Conservation (phyloP, 306 rosid genomes). For the Inga laurina region DNA sequence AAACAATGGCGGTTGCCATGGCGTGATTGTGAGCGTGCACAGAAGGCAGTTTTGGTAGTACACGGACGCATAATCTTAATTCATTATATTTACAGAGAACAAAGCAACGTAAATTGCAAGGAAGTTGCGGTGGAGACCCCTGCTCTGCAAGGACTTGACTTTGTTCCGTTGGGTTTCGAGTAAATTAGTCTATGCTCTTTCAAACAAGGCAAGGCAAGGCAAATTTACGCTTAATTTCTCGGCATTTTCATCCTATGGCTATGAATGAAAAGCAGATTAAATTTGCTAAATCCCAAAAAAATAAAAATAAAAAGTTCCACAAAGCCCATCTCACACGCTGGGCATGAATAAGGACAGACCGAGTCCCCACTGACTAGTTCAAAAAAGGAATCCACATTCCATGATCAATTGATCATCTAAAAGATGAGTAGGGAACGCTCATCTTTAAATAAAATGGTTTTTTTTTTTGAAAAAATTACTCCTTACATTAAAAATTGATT, state of each 20-base stretch:
- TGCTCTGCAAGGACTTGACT: conserved; percentile 26
- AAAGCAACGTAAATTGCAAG: conserved; percentile 1
- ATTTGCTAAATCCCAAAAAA: background rate
- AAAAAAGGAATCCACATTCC: too few relatives aligned
- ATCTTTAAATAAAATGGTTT: too few relatives aligned
- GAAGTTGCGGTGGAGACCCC: conserved; percentile 35
- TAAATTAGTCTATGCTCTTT: background rate
- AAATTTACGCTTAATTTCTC: background rate
- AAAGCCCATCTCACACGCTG: background rate
- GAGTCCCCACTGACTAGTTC: background rate
- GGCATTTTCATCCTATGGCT: conserved; percentile 4
- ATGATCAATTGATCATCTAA: too few relatives aligned
- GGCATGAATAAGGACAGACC: background rate
- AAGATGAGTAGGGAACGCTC: too few relatives aligned
- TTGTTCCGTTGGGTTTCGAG: background rate
- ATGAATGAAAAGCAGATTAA: background rate
- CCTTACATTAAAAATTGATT: too few relatives aligned
- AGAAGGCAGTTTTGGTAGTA: background rate
- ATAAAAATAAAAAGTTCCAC: too few relatives aligned
- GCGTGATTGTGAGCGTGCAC: background rate
- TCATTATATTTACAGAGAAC: background rate
- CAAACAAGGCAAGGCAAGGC: background rate
- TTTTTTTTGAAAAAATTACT: too few relatives aligned
- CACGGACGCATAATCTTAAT: background rate
- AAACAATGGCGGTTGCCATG: conserved; percentile 22